Percentiles rank a stretch among this genome's conserved stretches.
Evolutionary conservation across 306 rosid species (phyloP).

Genomic region (Vigna hirtella): DNA sequence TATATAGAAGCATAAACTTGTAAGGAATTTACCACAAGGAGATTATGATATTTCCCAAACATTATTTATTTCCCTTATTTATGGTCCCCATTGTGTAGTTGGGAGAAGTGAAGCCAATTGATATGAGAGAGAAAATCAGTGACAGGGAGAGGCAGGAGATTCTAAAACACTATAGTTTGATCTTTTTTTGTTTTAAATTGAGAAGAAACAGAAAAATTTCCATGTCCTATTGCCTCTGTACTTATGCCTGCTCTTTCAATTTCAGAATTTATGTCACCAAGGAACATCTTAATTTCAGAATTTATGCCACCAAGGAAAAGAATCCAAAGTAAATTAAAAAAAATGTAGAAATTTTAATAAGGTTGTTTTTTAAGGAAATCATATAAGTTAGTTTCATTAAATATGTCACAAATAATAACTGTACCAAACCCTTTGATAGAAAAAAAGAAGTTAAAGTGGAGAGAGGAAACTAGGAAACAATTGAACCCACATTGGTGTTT

Average conservation of each 20-base stretch:
- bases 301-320: constrained; percentile 52
- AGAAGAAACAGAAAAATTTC: constrained; percentile 38
- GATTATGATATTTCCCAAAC: constrained; percentile 29
- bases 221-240: constrained; percentile 58
- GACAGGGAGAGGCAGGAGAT: constrained; percentile 38
- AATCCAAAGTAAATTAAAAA: constrained; percentile 45
- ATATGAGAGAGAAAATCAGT: constrained; percentile 52
- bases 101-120: constrained; percentile 56
- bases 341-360: background rate
- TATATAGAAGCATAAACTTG: constrained; percentile 41
- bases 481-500: constrained; percentile 38
- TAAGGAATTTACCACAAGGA: constrained; percentile 39
- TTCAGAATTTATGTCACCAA: constrained; percentile 59
- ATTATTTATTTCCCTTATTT: constrained; percentile 52
- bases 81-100: constrained; percentile 57
- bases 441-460: background rate
- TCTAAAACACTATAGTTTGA: constrained; percentile 52
- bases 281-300: constrained; percentile 50
- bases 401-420: no score
- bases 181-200: background rate
- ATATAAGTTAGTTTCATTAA: no score
- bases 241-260: constrained; percentile 47
- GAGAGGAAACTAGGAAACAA: constrained; percentile 17
- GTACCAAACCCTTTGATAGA: background rate
- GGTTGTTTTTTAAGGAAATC: background rate